These are phyloP conservation scores for Alloteropsis semialata DNA, from an alignment of 176 grass and related monocot genomes.

Conservation along the genomic window DNA sequence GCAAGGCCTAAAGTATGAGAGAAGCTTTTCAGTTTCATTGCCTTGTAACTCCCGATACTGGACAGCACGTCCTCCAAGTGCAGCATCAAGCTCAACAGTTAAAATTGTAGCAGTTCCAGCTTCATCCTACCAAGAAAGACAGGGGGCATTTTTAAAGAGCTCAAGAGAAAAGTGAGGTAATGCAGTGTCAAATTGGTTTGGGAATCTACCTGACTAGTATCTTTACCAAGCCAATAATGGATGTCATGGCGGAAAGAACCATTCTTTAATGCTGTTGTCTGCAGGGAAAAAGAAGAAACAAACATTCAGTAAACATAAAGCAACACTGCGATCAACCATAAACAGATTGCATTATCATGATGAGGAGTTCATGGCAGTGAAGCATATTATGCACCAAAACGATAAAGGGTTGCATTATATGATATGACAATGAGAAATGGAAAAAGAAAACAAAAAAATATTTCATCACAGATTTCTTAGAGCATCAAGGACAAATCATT, in stretches of 20 bases:
- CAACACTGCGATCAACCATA: neutral
- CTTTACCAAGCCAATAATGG: slow-evolving; percentile 99
- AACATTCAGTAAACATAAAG: neutral
- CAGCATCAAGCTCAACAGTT: slow-evolving; percentile 89
- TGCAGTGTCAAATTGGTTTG: slow-evolving; percentile 25
- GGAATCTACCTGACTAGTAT: slow-evolving; percentile 84
- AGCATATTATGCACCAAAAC: slow-evolving; percentile 17
- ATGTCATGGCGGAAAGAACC: slow-evolving; percentile 90
- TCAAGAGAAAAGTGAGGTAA: slow-evolving; percentile 30
- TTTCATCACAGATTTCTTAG: neutral
- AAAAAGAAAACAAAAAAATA: neutral
- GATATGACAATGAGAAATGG: neutral
- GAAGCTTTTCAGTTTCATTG: slow-evolving; percentile 89
- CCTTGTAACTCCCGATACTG: slow-evolving; percentile 91
- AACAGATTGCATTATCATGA: neutral
- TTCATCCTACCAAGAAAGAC: slow-evolving; percentile 64
- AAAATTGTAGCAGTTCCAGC: slow-evolving; percentile 83
- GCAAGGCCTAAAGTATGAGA: slow-evolving; percentile 93
- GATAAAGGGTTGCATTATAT: neutral
- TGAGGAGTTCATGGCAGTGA: neutral
- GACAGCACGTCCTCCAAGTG: slow-evolving; percentile 85
- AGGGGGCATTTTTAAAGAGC: neutral
- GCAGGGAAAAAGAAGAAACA: slow-evolving; percentile 3
- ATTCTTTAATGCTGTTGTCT: slow-evolving; percentile 84
- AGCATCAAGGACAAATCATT: neutral